Conservation (phyloP, 352 stramenopile genomes). For the Thalassiosira ordinaria region DNA sequence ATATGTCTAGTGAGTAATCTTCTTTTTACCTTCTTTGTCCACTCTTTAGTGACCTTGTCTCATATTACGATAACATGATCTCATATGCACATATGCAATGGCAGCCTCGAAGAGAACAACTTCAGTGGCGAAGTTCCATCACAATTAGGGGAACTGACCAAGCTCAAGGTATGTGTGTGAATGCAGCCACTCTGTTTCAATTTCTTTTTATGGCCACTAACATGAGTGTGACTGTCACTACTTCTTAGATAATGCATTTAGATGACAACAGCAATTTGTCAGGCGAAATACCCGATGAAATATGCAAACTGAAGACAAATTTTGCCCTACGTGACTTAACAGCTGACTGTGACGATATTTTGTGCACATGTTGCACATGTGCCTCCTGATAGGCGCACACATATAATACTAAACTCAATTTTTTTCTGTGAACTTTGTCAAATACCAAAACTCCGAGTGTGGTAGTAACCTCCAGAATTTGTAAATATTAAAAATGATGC, state of each 20-base stretch:
- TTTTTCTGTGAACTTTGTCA: too few relatives aligned
- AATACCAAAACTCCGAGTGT: too few relatives aligned
- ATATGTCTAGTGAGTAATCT: conserved; percentile 37
- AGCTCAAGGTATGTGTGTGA: conserved; percentile 58
- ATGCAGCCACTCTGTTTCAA: too few relatives aligned
- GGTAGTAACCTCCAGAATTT: too few relatives aligned
- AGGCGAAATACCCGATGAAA: conserved; percentile 30
- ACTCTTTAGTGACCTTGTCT: too few relatives aligned
- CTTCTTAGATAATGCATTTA: conserved; percentile 45
- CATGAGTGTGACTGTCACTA: too few relatives aligned
- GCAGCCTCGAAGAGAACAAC: conserved; percentile 52
- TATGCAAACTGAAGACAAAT: conserved; percentile 40
- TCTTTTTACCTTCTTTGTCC: too few relatives aligned
- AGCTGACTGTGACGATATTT: conserved; percentile 40
- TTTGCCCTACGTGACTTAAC: conserved; percentile 47
- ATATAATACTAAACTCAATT: too few relatives aligned
- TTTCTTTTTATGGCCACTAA: too few relatives aligned
- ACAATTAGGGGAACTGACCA: conserved; percentile 54
- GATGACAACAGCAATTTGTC: conserved; percentile 47
- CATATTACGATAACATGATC: too few relatives aligned
- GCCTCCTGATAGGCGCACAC: too few relatives aligned
- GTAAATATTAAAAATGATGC: too few relatives aligned
- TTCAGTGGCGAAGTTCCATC: conserved; percentile 55
- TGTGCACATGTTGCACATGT: conserved; percentile 44
- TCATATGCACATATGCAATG: neutral